Evolutionary conservation across 2,329 filamentous ascomycete genomes (phyloP), one percentile per base, ranked within the genome.

Genomic region (Grosmannia huntii): DNA sequence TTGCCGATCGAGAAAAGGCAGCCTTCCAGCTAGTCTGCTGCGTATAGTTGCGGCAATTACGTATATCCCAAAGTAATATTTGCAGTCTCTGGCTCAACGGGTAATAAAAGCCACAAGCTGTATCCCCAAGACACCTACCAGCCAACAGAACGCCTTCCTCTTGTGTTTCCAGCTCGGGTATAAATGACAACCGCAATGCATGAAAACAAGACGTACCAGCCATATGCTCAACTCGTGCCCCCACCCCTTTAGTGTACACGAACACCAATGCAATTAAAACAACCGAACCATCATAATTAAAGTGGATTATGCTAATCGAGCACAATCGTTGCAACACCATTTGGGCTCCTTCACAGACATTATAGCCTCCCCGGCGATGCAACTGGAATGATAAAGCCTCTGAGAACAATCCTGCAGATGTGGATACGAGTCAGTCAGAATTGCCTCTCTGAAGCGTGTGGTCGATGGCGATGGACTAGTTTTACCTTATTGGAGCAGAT

Each of bases 401-500:
- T 66, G 69, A 5, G 64, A 58, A 60, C 77, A 80, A 49, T 64
- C 59, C 76, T 81, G 44, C 4, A 28, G 19, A 25, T 5, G 10
- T 25, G 28, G 11, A 46, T 6, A 19, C 31, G 23, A 3, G 41
- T 55, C 27, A 48, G 38, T 28, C 16, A 23, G 23, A 21, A 25
- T 16, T 36, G n/a, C 21, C 31, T 55, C 51, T 53, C 31, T 23
- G n/a, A 6, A 36, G 10, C 23, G 10, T 38, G 11, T 31, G 48
- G n/a, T 19, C 2, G 50, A 4, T 31, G 4, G 14, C 33, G 31
- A 4, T 14, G 6, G 23, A 16, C 5, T 12, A 4, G 7, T 12
- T 48, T 38, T 65, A 80, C 78, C 69, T 74, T 71, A 61, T 79
- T 79, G 5, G 72, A 68, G 65, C 79, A 82, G 28, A 80, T 66